Conservation (phyloP, 768 basidiomycete species). For the Mrakia blollopis region DNA sequence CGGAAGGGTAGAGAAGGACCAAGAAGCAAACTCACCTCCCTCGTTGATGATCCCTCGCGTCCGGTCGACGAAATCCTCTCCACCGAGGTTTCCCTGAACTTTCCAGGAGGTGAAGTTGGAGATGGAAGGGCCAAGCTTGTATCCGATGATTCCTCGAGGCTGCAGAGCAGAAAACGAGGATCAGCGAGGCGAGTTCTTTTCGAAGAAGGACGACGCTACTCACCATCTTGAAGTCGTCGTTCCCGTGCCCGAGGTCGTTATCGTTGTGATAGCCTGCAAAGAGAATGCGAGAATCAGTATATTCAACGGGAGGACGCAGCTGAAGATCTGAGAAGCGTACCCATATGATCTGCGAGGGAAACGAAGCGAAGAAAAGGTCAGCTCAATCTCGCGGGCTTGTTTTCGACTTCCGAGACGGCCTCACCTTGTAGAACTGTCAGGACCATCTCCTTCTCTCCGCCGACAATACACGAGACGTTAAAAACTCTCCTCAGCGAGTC, state of each 20-base stretch:
- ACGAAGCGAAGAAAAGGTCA: not conserved
- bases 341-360: not conserved
- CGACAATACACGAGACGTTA: not conserved
- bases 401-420: not conserved
- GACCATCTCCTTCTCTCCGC: not conserved
- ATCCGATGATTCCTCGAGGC: not conserved
- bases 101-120: not conserved
- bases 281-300: too few species aligned
- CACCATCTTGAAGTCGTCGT: slow-evolving; percentile 15
- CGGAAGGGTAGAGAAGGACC: not conserved
- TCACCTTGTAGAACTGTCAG: slow-evolving; percentile 1
- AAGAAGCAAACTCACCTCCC: not conserved
- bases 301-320: too few species aligned
- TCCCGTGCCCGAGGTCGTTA: not conserved
- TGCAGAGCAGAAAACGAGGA: not conserved
- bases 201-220: not conserved
- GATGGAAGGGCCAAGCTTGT: not conserved
- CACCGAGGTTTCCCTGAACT: not conserved
- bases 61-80: not conserved
- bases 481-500: not conserved
- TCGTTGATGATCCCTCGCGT: slow-evolving; percentile 16
- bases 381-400: not conserved
- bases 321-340: not conserved
- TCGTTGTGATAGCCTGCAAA: not conserved
- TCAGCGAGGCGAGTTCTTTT: not conserved